Percentiles rank a stretch among this genome's conserved stretches.
Conservation (phyloP, 768 basidiomycete genomes). For the Leccinum aurantiacum region DNA sequence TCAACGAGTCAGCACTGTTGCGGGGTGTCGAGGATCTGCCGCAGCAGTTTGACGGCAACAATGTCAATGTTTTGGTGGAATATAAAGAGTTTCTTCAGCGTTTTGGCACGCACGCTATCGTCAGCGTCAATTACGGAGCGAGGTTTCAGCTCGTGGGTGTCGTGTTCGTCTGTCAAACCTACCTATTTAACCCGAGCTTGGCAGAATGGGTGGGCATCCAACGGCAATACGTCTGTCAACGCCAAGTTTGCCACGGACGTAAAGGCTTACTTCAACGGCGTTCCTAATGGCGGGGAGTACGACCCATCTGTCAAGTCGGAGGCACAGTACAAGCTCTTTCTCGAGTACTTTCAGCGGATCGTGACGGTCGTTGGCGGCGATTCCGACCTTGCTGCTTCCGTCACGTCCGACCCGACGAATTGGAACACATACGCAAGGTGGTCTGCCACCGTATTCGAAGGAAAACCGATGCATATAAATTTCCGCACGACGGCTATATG, state of each 20-base stretch:
- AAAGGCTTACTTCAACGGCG: conserved; percentile 5
- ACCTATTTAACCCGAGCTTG: neutral
- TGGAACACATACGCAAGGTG: neutral
- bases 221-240: neutral
- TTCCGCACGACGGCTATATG: conserved; percentile 5
- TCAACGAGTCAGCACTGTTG: conserved; percentile 1
- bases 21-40: conserved; percentile 5
- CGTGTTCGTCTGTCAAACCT: neutral
- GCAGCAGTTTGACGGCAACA: neutral
- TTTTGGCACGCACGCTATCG: conserved; percentile 3
- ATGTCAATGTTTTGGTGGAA: neutral
- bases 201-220: conserved; percentile 7
- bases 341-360: conserved; percentile 8
- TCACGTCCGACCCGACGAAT: conserved; percentile 1
- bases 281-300: conserved; percentile 5
- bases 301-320: conserved; percentile 3
- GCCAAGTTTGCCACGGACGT: conserved; percentile 4
- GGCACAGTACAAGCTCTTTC: conserved; percentile 6
- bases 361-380: conserved; percentile 4
- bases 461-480: neutral
- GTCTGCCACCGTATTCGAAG: neutral
- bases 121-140: conserved; percentile 6
- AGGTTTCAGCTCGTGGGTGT: conserved; percentile 4
- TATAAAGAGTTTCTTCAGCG: conserved; percentile 1
- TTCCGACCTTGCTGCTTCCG: neutral